phyloP scores from a whole-genome alignment of 306 rosid species.

The Cicer judaicum region DNA sequence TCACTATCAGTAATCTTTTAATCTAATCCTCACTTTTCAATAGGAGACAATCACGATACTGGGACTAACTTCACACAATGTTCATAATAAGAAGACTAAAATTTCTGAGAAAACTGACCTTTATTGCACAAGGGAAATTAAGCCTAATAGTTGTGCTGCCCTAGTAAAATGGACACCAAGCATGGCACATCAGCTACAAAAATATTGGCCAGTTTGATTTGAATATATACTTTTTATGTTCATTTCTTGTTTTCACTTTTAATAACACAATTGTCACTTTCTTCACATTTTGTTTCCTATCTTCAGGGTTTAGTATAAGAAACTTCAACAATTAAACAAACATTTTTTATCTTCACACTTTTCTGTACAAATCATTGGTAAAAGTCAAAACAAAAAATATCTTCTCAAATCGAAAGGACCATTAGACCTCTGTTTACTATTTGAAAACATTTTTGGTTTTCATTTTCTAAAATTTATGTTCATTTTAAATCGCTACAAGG shows the following conservation, averaged over 20 bases:
- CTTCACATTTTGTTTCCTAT: background rate
- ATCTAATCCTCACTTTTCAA: background rate
- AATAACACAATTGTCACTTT: background rate
- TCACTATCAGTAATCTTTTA: background rate
- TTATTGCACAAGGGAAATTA: background rate
- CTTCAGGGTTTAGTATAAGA: background rate
- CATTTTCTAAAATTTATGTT: no score
- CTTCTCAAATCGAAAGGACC: background rate
- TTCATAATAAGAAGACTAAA: background rate
- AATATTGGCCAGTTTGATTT: background rate
- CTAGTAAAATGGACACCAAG: slow-evolving; percentile 16
- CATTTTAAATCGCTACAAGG: background rate
- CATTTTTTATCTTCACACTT: background rate
- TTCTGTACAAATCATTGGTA: background rate
- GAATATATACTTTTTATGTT: background rate
- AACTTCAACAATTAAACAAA: background rate
- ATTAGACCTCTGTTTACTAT: no score
- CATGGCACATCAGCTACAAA: slow-evolving; percentile 3
- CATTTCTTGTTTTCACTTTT: background rate
- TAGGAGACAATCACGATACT: background rate
- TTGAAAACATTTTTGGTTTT: no score
- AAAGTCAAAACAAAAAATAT: background rate
- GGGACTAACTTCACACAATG: background rate
- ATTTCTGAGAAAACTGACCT: background rate
- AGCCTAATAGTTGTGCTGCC: background rate